Evolutionary conservation across 176 grass and related monocot species (phyloP), one percentile per base, ranked within the genome.

Genomic region (Musa beccarii): DNA sequence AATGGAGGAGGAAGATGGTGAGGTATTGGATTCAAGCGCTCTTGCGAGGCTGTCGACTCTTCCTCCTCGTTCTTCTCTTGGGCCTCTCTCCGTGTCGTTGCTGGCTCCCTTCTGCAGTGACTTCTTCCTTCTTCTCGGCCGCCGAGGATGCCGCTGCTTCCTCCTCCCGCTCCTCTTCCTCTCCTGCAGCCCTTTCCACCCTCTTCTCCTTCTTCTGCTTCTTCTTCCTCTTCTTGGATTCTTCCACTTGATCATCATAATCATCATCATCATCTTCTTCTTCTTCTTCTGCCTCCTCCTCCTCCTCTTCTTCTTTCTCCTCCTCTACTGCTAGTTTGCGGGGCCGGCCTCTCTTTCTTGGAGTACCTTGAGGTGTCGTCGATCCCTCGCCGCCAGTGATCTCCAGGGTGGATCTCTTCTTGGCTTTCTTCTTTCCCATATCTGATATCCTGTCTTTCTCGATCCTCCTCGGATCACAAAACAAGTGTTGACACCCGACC

Each of bases 11-110:
- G 11, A 22, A 66, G 63, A 66, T 11, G 9, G 11, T 14, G 22
- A 13, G 2, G 26, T 28, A 28, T 28, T 68, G 5, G 43, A 51
- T 51, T 51, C 29, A 70, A 70, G 49, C 29, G 6, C 68, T 70
- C 68, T 70, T 70, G 21, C 68, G 68, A 70, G 68, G 68, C 68
- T 51, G 67, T 69, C 34, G 49, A 52, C 68, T 70, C 43, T 70
- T 70, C 17, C 68, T 52, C 17, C 49, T 70, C 29, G 17, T 70
- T 43, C 43, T 70, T 25, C 68, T n/a, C 19, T 11, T 51, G 3
- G 68, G 43, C 17, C 21, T 51, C 1, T 51, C 68, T 21, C 52
- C 13, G 4, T 43, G 34, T 43, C 34, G 34, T n/a, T 68, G 59
- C 59, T 62, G 63, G 4, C 20, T 70, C 11, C 17, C 17, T 11